Conservation (phyloP, 1,284 basidiomycete species). For the Boletus coffeatus region DNA sequence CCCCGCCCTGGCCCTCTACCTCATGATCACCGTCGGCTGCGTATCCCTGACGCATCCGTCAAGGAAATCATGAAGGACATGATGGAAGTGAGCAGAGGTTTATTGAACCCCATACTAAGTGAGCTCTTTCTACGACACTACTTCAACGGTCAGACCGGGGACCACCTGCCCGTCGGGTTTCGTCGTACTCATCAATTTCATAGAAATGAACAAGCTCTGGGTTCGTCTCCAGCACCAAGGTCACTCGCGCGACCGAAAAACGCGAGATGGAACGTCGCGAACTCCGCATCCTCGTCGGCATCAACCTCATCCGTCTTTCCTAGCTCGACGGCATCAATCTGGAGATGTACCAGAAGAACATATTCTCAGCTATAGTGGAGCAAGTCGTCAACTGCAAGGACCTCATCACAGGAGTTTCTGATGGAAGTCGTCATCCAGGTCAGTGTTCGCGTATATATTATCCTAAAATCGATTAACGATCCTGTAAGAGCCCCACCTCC, state of each 20-base stretch:
- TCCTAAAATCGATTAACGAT: too few relatives aligned
- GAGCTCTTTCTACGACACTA: conserved; percentile 93
- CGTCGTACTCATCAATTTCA: too few relatives aligned
- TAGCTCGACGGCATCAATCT: too few relatives aligned
- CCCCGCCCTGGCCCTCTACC: too few relatives aligned
- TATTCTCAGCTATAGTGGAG: conserved; percentile 88
- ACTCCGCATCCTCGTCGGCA: conserved; percentile 77
- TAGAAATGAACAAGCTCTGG: too few relatives aligned
- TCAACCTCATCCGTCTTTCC: conserved; percentile 88
- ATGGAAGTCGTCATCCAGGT: conserved; percentile 99
- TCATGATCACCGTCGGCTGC: conserved; percentile 99
- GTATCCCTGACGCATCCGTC: too few relatives aligned
- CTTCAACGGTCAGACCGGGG: conserved; percentile 91
- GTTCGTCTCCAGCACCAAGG: too few relatives aligned
- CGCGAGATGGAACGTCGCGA: too few relatives aligned
- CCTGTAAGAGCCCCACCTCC: too few relatives aligned
- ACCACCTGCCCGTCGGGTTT: conserved; percentile 86
- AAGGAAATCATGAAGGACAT: conserved; percentile 99
- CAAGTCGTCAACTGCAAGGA: conserved; percentile 97
- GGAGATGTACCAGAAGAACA: conserved; percentile 78
- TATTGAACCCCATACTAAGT: too few relatives aligned
- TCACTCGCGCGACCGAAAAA: too few relatives aligned
- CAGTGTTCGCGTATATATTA: conserved; percentile 55
- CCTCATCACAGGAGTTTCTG: conserved; percentile 94
- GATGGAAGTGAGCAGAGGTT: too few relatives aligned